Percentiles rank a stretch among this genome's conserved stretches.
Conservation (phyloP, 1,139 yeast genomes). For the Saccharomyces hybrid region DNA sequence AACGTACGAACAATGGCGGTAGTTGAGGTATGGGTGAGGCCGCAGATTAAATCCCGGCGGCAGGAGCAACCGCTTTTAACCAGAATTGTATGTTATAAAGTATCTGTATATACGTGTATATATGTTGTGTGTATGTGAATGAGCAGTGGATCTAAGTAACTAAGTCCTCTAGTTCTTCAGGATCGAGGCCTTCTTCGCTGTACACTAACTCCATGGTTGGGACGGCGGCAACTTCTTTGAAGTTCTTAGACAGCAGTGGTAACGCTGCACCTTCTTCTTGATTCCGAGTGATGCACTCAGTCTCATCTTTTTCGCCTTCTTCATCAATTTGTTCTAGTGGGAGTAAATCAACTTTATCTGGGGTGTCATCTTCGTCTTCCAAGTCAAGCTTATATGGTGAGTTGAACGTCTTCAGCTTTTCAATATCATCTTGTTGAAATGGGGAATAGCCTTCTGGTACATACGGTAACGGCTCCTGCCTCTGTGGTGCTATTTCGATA, state of each 20-base stretch:
- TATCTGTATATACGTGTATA: neutral
- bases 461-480: slow-evolving; percentile 17
- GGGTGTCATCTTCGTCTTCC: slow-evolving; percentile 5
- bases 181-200: slow-evolving; percentile 14
- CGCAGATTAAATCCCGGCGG: neutral
- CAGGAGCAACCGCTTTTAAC: neutral
- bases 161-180: slow-evolving; percentile 11
- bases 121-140: neutral
- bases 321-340: slow-evolving; percentile 3
- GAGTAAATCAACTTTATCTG: slow-evolving; percentile 3
- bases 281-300: neutral
- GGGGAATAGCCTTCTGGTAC: slow-evolving; percentile 25
- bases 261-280: neutral
- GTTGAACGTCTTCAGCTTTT: slow-evolving; percentile 19
- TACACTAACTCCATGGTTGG: slow-evolving; percentile 9
- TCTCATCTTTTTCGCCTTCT: slow-evolving; percentile 1
- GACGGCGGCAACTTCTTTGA: neutral
- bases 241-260: neutral
- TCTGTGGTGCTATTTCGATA: slow-evolving; percentile 23
- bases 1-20: neutral
- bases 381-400: slow-evolving; percentile 11
- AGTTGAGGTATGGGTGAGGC: neutral
- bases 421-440: slow-evolving; percentile 17
- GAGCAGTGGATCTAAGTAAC: slow-evolving; percentile 5
- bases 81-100: neutral